These are phyloP conservation scores for Fusarium annulatum DNA, from an alignment of 2,329 filamentous ascomycete genomes.

Conservation along the genomic window DNA sequence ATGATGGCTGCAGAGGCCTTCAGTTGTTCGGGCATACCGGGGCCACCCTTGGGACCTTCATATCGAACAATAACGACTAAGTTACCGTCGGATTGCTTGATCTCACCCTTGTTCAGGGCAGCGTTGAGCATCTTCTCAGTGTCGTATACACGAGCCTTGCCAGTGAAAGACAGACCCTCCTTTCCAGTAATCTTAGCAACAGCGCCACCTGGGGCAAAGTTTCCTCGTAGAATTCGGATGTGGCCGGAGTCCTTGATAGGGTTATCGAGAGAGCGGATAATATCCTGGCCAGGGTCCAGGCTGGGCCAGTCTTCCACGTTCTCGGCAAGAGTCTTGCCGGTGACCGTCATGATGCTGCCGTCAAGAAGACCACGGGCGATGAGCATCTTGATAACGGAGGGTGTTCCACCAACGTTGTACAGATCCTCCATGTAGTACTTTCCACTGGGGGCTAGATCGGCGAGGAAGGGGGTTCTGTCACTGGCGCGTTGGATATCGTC, in stretches of 20 bases:
- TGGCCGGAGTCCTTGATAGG: constrained; percentile 87
- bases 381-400: constrained; percentile 86
- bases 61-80: constrained; percentile 92
- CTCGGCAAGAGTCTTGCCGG: constrained; percentile 83
- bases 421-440: constrained; percentile 90
- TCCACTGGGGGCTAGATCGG: constrained; percentile 85
- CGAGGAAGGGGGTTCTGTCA: constrained; percentile 86
- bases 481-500: constrained; percentile 86
- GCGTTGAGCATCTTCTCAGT: constrained; percentile 83
- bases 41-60: constrained; percentile 92
- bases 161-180: constrained; percentile 85
- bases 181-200: constrained; percentile 98
- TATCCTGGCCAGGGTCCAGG: constrained; percentile 80
- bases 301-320: constrained; percentile 83
- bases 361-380: constrained; percentile 81
- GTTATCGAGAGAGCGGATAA: constrained; percentile 83
- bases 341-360: constrained; percentile 82
- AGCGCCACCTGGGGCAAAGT: constrained; percentile 87
- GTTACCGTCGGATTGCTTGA: constrained; percentile 70
- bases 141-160: constrained; percentile 85
- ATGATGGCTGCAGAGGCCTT: constrained; percentile 90
- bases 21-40: constrained; percentile 96
- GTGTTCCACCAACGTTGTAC: constrained; percentile 86
- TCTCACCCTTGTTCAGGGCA: constrained; percentile 77
- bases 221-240: constrained; percentile 87